Evolutionary conservation across 805 yeast species (phyloP).

Genomic region (Saccharomyces jurei): DNA sequence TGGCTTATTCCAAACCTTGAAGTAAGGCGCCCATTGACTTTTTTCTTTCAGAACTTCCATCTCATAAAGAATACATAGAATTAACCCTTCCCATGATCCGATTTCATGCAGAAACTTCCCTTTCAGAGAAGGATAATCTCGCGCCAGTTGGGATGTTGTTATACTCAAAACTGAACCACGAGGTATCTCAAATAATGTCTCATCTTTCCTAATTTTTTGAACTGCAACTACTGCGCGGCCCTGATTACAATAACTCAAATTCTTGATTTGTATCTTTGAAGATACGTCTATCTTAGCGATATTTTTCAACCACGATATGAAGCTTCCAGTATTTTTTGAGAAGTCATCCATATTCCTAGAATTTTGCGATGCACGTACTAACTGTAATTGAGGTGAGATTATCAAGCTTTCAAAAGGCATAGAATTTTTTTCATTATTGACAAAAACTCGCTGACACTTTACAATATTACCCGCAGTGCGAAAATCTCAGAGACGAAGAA

Average conservation of each 20-base stretch:
- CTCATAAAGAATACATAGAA: conserved; percentile 61
- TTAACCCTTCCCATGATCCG: conserved; percentile 72
- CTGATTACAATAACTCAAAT: conserved; percentile 48
- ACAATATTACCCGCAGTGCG: background rate
- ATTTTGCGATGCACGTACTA: background rate
- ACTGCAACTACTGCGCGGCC: conserved; percentile 74
- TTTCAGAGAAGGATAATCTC: conserved; percentile 25
- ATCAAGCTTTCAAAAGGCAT: background rate
- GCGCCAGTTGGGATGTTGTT: conserved; percentile 44
- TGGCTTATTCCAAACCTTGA: conserved; percentile 55
- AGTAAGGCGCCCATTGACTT: conserved; percentile 64
- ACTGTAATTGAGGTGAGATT: background rate
- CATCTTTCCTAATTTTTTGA: conserved; percentile 53
- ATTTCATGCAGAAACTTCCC: conserved; percentile 31
- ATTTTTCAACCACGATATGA: conserved; percentile 38
- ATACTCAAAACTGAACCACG: conserved; percentile 48
- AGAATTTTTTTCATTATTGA: background rate
- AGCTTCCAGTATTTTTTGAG: conserved; percentile 32
- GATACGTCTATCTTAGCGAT: conserved; percentile 41
- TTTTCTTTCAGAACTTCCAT: conserved; percentile 35
- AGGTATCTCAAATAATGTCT: conserved; percentile 64
- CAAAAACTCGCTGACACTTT: background rate
- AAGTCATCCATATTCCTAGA: conserved; percentile 13
- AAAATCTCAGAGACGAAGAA: background rate
- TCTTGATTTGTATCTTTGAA: conserved; percentile 50